phyloP scores from a whole-genome alignment of 345 rosid species.

The Ricinus communis region DNA sequence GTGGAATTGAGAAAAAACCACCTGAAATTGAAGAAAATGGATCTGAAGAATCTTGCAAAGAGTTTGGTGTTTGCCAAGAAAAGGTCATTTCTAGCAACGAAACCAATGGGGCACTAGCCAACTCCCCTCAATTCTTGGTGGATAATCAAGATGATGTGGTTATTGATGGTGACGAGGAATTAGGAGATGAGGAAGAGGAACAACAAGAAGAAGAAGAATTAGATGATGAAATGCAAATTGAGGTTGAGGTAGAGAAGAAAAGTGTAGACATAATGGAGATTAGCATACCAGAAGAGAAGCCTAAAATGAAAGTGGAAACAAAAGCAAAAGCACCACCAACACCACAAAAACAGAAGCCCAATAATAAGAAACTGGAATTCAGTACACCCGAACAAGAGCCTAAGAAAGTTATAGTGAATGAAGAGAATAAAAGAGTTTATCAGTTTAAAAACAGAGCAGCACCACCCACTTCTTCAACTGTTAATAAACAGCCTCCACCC shows the following conservation, averaged over 20 bases:
- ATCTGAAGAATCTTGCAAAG: slow-evolving; percentile 49
- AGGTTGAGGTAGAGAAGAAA: slow-evolving; percentile 32
- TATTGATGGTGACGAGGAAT: slow-evolving; percentile 39
- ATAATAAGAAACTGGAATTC: slow-evolving; percentile 3
- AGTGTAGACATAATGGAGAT: slow-evolving; percentile 56
- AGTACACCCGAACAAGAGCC: slow-evolving; percentile 20
- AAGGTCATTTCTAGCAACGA: slow-evolving; percentile 32
- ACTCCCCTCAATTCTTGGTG: neutral
- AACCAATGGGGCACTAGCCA: slow-evolving; percentile 16
- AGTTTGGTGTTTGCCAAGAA: slow-evolving; percentile 56
- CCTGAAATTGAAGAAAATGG: slow-evolving; percentile 26
- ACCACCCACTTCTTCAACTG: slow-evolving; percentile 37
- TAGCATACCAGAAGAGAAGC: slow-evolving; percentile 25
- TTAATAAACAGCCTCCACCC: slow-evolving; percentile 52
- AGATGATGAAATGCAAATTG: slow-evolving; percentile 27
- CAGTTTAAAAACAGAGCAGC: slow-evolving; percentile 42
- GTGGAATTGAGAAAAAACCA: slow-evolving; percentile 32
- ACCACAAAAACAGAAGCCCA: slow-evolving; percentile 19
- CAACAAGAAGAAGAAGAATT: slow-evolving; percentile 33
- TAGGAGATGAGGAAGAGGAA: slow-evolving; percentile 30
- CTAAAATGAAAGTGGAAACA: slow-evolving; percentile 6
- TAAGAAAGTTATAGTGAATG: slow-evolving; percentile 29
- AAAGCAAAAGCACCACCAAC: neutral
- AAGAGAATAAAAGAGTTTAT: slow-evolving; percentile 30
- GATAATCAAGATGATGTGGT: slow-evolving; percentile 20